Base-by-base conservation (phyloP, 495 filamentous ascomycete species). In the Annulohypoxylon nitens region DNA sequence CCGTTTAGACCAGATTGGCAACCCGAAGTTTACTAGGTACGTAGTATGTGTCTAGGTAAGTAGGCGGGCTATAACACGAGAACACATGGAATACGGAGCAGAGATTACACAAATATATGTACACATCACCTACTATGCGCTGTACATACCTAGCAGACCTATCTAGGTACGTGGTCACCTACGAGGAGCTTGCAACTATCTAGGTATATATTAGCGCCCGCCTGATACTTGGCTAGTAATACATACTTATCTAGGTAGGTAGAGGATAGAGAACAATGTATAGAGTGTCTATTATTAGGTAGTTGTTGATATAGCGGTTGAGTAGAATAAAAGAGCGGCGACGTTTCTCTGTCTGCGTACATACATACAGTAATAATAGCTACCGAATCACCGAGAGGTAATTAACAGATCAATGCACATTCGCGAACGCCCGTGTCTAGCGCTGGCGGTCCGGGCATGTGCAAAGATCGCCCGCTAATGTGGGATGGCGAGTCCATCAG, bases 401-500 rank as follows among this genome's bases (percentile, higher is more conserved):
- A 14, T 43, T n/a, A 14, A 43, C 0, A 14, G 14, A n/a, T 43
- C 39, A 43, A 43, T n/a, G 39, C 10, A 2, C 39, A 72, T 33
- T 68, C 65, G 48, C 57, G 45, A 69, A 58, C 25, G 66, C 30
- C 41, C 45, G 11, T 59, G 43, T 64, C 33, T 37, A 3, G 51
- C 23, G 39, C 61, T 23, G 20, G 20, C 20, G 20, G 20, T 23
- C 41, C 58, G 66, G 65, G 61, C 66, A 74, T 74, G 71, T 74
- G 66, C 66, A 70, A 62, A 62, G 71, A 74, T 74, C 71, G 66
- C 50, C 68, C 71, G 66, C 66, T 69, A 74, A 69, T 61, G 48
- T 51, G 45, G 53, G 20, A 26, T 43, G 70, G 30, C 23, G 67
- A 64, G 36, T 51, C 36, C 64, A 54, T 61, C 65, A 74, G 60